Percentiles rank a stretch among this genome's conserved stretches.
Conservation (phyloP, 164 flowering plant genomes). For the Annona squamosa region DNA sequence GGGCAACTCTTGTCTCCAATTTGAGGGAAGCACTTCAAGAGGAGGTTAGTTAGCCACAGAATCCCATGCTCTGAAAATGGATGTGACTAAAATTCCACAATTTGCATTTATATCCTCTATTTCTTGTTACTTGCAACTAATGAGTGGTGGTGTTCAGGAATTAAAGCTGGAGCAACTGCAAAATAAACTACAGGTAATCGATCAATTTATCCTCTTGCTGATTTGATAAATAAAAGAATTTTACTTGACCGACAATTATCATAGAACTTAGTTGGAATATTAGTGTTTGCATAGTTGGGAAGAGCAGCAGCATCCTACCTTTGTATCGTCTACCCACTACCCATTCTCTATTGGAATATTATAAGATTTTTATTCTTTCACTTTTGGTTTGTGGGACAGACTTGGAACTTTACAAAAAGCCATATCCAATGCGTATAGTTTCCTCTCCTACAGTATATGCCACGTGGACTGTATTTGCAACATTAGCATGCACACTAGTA, state of each 20-base stretch:
- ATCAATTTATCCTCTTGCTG: not conserved
- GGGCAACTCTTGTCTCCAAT: constrained; percentile 59
- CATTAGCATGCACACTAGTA: too few species aligned
- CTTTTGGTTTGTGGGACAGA: not conserved
- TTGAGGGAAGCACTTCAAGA: constrained; percentile 79
- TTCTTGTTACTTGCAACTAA: not conserved
- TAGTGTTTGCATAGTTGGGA: not conserved
- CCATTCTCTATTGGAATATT: not conserved
- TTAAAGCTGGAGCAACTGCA: constrained; percentile 61
- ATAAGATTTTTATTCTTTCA: not conserved
- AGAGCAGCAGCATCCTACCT: not conserved
- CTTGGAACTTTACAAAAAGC: not conserved
- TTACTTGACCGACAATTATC: not conserved
- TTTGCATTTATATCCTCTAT: not conserved
- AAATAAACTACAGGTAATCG: constrained; percentile 54
- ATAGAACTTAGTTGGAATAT: too few species aligned
- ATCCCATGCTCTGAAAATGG: not conserved
- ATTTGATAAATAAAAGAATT: not conserved
- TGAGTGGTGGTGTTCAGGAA: constrained; percentile 39
- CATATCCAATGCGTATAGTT: too few species aligned
- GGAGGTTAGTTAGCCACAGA: constrained; percentile 45
- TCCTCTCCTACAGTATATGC: too few species aligned
- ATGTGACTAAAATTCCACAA: not conserved
- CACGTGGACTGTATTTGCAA: too few species aligned
- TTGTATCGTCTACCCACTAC: not conserved